phyloP scores from a whole-genome alignment of 208 protist species.

The Sergeia podlipaevii region DNA sequence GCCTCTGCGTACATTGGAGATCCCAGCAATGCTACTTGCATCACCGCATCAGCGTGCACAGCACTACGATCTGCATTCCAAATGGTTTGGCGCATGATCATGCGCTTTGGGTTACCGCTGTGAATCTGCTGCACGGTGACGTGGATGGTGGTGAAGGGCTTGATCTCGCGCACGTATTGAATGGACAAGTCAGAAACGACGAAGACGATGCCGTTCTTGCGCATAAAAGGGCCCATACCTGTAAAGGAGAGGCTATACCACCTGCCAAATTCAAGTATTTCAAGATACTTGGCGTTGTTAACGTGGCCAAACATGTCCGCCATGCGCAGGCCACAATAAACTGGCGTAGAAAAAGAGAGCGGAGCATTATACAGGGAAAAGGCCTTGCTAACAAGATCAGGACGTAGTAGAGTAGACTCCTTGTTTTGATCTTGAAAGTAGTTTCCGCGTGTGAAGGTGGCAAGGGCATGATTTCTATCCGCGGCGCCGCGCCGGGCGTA shows the following conservation, averaged over 20 bases:
- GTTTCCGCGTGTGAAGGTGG: no score
- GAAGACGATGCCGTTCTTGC: conserved; percentile 14
- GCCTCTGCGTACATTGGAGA: conserved; percentile 2
- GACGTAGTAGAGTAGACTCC: no score
- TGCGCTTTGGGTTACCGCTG: conserved; percentile 15
- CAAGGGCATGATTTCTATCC: not conserved
- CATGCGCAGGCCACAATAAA: conserved; percentile 54
- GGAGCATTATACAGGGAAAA: no score
- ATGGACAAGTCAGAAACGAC: conserved; percentile 41
- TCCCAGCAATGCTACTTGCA: conserved; percentile 10
- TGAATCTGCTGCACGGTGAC: conserved; percentile 15
- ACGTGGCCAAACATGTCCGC: conserved; percentile 49
- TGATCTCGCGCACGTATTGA: conserved; percentile 46
- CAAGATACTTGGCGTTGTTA: conserved; percentile 72
- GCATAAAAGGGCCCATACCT: conserved; percentile 3
- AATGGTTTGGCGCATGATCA: conserved; percentile 30
- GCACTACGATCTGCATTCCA: conserved; percentile 23
- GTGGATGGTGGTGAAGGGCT: conserved; percentile 12
- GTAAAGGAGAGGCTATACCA: conserved; percentile 34
- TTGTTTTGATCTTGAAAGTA: no score
- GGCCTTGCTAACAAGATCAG: no score
- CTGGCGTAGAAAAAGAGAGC: no score
- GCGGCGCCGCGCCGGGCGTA: conserved; percentile 4
- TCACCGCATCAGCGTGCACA: conserved; percentile 13
- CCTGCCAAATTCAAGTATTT: conserved; percentile 54